Conservation (phyloP, 2,329 filamentous ascomycete genomes). For the Sporothrix euskadiensis region DNA sequence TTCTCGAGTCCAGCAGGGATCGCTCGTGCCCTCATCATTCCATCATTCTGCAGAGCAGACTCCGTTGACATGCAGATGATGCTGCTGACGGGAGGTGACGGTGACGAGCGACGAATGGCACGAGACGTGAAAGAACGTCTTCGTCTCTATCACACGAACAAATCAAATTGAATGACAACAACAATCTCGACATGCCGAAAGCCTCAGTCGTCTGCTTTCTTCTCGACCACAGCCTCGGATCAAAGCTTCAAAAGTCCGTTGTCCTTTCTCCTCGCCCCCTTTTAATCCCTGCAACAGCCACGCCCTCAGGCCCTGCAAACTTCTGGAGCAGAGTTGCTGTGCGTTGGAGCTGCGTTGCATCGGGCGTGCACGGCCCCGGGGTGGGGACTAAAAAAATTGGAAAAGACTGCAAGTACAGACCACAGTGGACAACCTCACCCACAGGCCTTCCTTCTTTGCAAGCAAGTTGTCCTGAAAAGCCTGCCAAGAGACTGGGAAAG, state of each 20-base stretch:
- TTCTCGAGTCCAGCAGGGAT: not conserved
- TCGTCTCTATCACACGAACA: not conserved
- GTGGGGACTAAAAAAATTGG: conserved; percentile 5
- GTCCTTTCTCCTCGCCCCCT: conserved; percentile 11
- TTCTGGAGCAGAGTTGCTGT: not conserved
- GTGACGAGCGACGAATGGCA: not conserved
- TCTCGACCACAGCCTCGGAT: not conserved
- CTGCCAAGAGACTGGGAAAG: not conserved
- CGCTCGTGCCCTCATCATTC: conserved; percentile 10
- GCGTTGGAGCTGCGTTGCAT: conserved; percentile 20
- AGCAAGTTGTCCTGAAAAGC: not conserved
- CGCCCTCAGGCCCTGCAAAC: not conserved
- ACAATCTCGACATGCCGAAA: not conserved
- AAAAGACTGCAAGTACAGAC: not conserved
- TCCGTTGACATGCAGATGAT: not conserved
- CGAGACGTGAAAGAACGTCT: not conserved
- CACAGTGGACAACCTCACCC: not conserved
- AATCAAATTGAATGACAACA: no score
- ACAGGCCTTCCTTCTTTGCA: not conserved
- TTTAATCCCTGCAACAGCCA: conserved; percentile 18
- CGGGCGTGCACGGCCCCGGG: conserved; percentile 25
- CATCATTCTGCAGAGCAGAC: conserved; percentile 4
- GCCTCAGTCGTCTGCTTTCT: not conserved
- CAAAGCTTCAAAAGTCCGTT: not conserved
- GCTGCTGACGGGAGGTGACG: not conserved